Evolutionary conservation across 2,329 filamentous ascomycete species (phyloP), one percentile per base, ranked within the genome.

Genomic region (Aspergillus brasiliensis): DNA sequence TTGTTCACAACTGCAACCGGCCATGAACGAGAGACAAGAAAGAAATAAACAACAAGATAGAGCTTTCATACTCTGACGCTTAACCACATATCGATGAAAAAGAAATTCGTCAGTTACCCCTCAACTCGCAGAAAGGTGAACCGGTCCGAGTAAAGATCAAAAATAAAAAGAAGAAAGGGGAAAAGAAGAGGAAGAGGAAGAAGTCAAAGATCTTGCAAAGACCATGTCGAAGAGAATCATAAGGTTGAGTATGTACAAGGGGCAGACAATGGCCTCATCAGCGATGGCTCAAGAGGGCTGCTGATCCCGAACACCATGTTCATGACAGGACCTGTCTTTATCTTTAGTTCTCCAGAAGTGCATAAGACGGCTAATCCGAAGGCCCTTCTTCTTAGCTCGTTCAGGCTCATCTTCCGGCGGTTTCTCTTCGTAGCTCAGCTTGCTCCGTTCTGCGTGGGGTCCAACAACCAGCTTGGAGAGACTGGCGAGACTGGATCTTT

Each of bases 331-430:
- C 65, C 73, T 75, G 47, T 77, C 71, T 61, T 80, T 81, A 54
- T 81, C 80, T 65, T 79, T 82, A 23, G 73, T 69, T 67, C 78
- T 78, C 80, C 80, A 82, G 64, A 82, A 82, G 61, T 79, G 75
- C 75, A 82, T 78, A 47, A 82, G 67, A 56, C 79, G 78, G 65
- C 78, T 81, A 37, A 82, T 75, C 53, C 80, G 74, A 57, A 75
- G 75, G 42, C 73, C 71, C 65, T 80, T 81, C 68, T 77, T 80
- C 64, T 76, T 80, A 17, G 70, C 67, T 58, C 69, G 77, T 28
- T 77, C 75, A n/a, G 67, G 60, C n/a, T 72, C 68, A 38, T 78
- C 78, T 15, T 69, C 63, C 0, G 76, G 75, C 17, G 78, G 75
- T 57, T 79, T 79, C 65, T 80, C 77, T 58, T 79, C 78, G 49